A percentile compares a stretch with the other conserved stretches of the same genome.
phyloP scores from a whole-genome alignment of 257 asterid genomes.

The Jasminum sambac region DNA sequence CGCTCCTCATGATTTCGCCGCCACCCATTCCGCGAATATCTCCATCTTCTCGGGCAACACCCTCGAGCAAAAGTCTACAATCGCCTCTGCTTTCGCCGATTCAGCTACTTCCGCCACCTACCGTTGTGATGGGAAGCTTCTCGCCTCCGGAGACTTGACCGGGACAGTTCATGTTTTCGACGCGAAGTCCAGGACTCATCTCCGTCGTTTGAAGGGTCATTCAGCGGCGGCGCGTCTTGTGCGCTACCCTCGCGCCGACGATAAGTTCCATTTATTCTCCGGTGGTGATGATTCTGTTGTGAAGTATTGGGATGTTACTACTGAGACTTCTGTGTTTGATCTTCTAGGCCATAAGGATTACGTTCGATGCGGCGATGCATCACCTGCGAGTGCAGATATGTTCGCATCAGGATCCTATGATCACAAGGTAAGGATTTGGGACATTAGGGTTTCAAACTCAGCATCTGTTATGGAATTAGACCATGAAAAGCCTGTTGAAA shows the following conservation, averaged over 20 bases:
- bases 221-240: constrained; percentile 65
- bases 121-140: constrained; percentile 75
- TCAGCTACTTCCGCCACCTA: constrained; percentile 60
- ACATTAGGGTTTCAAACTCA: constrained; percentile 55
- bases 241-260: constrained; percentile 59
- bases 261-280: constrained; percentile 76
- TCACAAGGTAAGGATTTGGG: constrained; percentile 79
- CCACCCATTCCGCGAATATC: constrained; percentile 74
- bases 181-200: constrained; percentile 50
- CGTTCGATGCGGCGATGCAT: constrained; percentile 81
- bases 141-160: constrained; percentile 76
- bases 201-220: constrained; percentile 74
- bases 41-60: constrained; percentile 57
- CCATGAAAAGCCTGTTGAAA: constrained; percentile 91
- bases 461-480: constrained; percentile 67
- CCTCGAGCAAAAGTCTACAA: constrained; percentile 51
- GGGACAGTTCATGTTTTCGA: constrained; percentile 81
- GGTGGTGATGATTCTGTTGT: constrained; percentile 94
- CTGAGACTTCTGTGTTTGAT: constrained; percentile 52
- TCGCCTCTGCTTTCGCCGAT: constrained; percentile 49
- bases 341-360: constrained; percentile 87
- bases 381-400: constrained; percentile 78
- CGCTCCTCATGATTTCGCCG: constrained; percentile 81
- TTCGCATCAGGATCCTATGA: constrained; percentile 87
- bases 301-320: constrained; percentile 82